phyloP scores from a whole-genome alignment of 2,329 filamentous ascomycete genomes.

The Phyllosticta citriasiana region DNA sequence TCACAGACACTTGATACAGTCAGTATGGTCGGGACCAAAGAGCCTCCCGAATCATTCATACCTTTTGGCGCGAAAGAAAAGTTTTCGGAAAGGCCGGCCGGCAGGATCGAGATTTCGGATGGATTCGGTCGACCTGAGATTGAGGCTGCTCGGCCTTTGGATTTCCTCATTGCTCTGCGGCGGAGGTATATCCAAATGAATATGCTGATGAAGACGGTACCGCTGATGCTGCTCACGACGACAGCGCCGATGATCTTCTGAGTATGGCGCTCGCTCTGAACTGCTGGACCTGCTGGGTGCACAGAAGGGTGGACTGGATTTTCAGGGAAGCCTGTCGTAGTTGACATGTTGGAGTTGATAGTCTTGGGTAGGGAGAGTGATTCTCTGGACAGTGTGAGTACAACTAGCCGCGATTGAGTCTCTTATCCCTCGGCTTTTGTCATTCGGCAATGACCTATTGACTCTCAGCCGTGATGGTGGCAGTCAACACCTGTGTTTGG shows the following conservation, averaged over 20 bases:
- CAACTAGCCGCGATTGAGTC: not conserved
- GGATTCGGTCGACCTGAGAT: not conserved
- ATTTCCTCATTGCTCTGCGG: not conserved
- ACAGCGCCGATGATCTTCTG: not conserved
- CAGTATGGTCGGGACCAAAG: not conserved
- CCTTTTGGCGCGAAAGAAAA: not conserved
- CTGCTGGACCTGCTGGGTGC: not conserved
- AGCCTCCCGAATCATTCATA: not conserved
- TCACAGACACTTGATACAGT: not conserved
- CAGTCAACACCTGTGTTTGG: not conserved
- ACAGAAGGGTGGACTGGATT: not conserved
- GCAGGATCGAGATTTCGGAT: not conserved
- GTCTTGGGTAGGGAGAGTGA: not conserved
- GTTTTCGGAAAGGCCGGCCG: not conserved
- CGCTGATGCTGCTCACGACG: not conserved
- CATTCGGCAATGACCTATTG: not conserved
- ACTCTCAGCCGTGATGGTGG: not conserved
- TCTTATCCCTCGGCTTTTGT: not conserved
- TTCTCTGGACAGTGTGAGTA: not conserved
- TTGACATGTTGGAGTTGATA: not conserved
- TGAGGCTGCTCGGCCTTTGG: not conserved
- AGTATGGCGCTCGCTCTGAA: not conserved
- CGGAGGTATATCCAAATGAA: not conserved
- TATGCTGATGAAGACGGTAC: not conserved
- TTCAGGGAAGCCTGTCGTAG: not conserved